Evolutionary conservation across 352 stramenopile genomes (phyloP), one percentile per base, ranked within the genome.

Genomic region (Phytophthora nicotianae): DNA sequence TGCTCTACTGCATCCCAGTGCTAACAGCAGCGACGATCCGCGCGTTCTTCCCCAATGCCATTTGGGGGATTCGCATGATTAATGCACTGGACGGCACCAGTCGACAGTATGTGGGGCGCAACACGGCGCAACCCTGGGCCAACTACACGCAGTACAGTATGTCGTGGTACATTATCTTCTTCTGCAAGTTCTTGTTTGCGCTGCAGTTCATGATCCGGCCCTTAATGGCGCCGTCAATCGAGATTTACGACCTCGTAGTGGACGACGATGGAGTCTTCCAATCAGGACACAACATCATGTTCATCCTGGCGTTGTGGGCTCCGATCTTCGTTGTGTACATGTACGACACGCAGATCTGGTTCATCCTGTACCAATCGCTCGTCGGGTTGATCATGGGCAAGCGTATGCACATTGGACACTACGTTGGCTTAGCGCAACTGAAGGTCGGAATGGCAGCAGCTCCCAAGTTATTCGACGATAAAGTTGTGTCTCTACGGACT

Each of bases 281-380:
- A 56, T 90, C 81, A 20, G 77, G 81, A 8, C 83, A 93, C 70
- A 95, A 95, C 70, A 45, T 95, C 21, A 58, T 86, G 54, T 93
- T 95, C 66, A 91, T 95, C 41, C 17, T 70, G 5, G 84, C 83
- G 21, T 54, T 95, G 6, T 95, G 86, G 86, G 73, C 81, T 19
- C 86, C 86, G 0, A 79, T 91, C 33, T 78, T 95, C 42, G 68
- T 93, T 24, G 86, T 95, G 32, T 95, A 93, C 62, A 85, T 95
- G 60, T 95, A 95, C 77, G 86, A 95, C 59, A 61, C 81, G 13
- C 86, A 95, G 74, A 95, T 95, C 70, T 95, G 85, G 81, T 89
- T 95, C 50, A 91, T 89, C 33, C 37, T 95, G 27, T 91, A 82
- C 57, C 87, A 96, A 56, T 84, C 83, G 6, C 68, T 96, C 29